These are phyloP conservation scores for Scheffersomyces illinoinensis DNA, from an alignment of 1,139 yeast species.

Conservation along the genomic window DNA sequence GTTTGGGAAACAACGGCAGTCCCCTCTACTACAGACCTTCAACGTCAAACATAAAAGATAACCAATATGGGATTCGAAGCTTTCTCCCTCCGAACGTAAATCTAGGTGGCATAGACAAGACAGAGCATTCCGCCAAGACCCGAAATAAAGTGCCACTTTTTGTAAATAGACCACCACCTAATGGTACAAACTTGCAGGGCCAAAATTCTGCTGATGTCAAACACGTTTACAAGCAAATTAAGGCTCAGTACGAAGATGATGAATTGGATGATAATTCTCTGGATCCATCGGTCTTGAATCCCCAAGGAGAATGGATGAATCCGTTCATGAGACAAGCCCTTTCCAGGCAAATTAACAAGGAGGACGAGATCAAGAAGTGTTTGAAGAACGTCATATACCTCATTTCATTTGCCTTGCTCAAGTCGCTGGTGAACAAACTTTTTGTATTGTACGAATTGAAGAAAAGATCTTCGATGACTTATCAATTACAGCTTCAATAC, in stretches of 20 bases:
- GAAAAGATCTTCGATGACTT: slow-evolving; percentile 3
- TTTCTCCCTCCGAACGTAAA: slow-evolving; percentile 30
- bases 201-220: neutral
- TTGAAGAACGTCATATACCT: slow-evolving; percentile 19
- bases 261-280: slow-evolving; percentile 8
- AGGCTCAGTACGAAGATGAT: slow-evolving; percentile 7
- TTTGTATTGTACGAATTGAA: slow-evolving; percentile 10
- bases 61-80: slow-evolving; percentile 29
- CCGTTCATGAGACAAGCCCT: slow-evolving; percentile 42
- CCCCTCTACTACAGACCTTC: slow-evolving; percentile 42
- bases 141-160: slow-evolving; percentile 8
- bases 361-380: slow-evolving; percentile 21
- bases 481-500: slow-evolving; percentile 7
- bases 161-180: slow-evolving; percentile 1
- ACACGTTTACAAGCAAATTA: neutral
- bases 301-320: slow-evolving; percentile 44
- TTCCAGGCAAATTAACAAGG: slow-evolving; percentile 35
- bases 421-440: slow-evolving; percentile 13
- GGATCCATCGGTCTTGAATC: slow-evolving; percentile 10
- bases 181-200: neutral
- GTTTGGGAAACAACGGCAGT: slow-evolving; percentile 3
- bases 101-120: slow-evolving; percentile 6
- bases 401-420: slow-evolving; percentile 17
- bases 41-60: slow-evolving; percentile 25
- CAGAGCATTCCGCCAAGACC: slow-evolving; percentile 15